A percentile compares a stretch with the other conserved stretches of the same genome.
Conservation (phyloP, 106 monocot species). For the Dioscorea alata region DNA sequence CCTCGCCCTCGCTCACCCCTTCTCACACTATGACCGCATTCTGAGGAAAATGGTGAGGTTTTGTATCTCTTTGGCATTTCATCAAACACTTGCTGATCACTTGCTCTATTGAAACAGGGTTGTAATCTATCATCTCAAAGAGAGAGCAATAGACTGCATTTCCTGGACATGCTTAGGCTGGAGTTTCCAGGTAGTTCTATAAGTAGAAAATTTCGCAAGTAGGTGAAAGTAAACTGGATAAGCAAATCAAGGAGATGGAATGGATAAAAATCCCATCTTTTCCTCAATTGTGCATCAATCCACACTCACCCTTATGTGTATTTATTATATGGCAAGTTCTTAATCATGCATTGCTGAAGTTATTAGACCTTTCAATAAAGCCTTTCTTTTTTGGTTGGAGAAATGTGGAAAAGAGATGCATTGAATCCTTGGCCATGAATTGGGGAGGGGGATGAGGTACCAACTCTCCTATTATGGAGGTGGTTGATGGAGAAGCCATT, state of each 20-base stretch:
- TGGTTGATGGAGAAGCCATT: too few relatives aligned
- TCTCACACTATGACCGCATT: constrained; percentile 84
- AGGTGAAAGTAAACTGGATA: too few relatives aligned
- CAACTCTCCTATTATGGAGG: too few relatives aligned
- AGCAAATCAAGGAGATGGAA: too few relatives aligned
- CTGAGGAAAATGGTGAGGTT: constrained; percentile 61
- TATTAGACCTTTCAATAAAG: neutral
- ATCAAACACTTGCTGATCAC: constrained; percentile 11
- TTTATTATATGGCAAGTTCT: too few relatives aligned
- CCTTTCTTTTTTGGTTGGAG: too few relatives aligned
- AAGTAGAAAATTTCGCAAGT: neutral
- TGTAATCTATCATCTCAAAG: constrained; percentile 71
- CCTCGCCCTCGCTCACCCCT: constrained; percentile 64
- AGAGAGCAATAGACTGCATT: constrained; percentile 58
- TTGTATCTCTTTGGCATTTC: constrained; percentile 10
- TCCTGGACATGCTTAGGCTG: constrained; percentile 57
- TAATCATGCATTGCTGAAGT: neutral
- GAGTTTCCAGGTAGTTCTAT: constrained; percentile 35
- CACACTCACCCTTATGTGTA: too few relatives aligned
- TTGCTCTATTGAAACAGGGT: constrained; percentile 41
- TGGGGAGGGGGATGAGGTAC: too few relatives aligned
- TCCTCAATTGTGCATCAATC: too few relatives aligned
- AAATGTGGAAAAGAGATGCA: too few relatives aligned
- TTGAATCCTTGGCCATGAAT: too few relatives aligned
- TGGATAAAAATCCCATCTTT: too few relatives aligned